Evolutionary conservation across 768 basidiomycete species (phyloP), one percentile per base, ranked within the genome.

Genomic region (Russula griseocarnosa): DNA sequence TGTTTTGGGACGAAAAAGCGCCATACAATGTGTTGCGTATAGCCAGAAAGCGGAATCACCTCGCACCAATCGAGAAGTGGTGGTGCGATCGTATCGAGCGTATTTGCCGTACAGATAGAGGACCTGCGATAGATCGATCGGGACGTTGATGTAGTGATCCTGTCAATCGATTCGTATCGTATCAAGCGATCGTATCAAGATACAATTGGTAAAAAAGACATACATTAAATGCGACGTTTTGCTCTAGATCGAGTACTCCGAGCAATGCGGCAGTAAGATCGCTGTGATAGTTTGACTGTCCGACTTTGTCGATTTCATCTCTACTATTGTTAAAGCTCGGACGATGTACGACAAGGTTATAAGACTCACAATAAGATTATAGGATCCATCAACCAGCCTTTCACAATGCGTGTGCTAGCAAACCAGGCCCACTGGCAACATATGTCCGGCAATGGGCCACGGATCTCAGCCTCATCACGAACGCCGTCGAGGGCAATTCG

Each of bases 191-290:
- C 14, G 46, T 47, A 1, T 55, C 20, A 22, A 26, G 20, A 10
- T 32, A 18, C 38, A 11, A 47, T 24, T 11, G 59, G 53, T 11
- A 30, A 61, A 52, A 51, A 13, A 32, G 56, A 73, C 82, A 66
- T 57, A 86, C 88, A 72, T 88, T 90, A 71, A 92, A 92, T 0
- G 84, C 80, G 71, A 89, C 83, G 66, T 94, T 95, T 74, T 96
- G 93, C 72, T 97, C 95, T 0, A 95, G 95, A 72, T 97, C 94
- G 58, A 98, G 79, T 0, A 95, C 93, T 70, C 97, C 94, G 4
- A 97, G 76, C 64, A 97, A 74, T 0, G 94, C 94, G 44, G 95
- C 95, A 3, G 84, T 85, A 16, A 95, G 94, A 73, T 96, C 93
- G 0, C 94, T 94, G 69, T 96, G 94, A 77, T 90, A 90, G 70